phyloP scores from a whole-genome alignment of 2,329 filamentous ascomycete species.

The Fusarium circinatum region DNA sequence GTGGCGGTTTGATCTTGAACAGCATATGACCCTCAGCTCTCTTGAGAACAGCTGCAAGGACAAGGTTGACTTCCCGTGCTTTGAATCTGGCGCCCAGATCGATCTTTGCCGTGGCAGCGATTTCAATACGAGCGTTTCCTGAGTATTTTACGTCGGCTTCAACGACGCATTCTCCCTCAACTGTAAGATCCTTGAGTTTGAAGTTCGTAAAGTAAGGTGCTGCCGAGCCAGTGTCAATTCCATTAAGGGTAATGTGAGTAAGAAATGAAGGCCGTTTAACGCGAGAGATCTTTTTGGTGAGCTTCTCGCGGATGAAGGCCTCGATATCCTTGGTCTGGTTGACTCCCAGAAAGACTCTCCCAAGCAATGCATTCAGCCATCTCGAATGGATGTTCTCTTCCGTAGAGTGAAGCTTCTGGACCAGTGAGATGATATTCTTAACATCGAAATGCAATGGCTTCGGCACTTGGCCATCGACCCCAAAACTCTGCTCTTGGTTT shows the following conservation, averaged over 20 bases:
- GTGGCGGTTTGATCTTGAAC: conserved; percentile 90
- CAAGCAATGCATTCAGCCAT: conserved; percentile 93
- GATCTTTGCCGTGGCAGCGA: conserved; percentile 91
- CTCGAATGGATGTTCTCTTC: conserved; percentile 90
- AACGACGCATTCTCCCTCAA: conserved; percentile 88
- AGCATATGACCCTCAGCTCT: conserved; percentile 86
- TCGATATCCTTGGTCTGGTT: conserved; percentile 88
- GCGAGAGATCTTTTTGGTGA: conserved; percentile 94
- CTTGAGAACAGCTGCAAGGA: conserved; percentile 86
- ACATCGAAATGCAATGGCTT: conserved; percentile 81
- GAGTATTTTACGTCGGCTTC: conserved; percentile 90
- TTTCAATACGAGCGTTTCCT: conserved; percentile 88
- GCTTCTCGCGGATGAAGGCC: conserved; percentile 81
- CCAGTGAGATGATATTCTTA: conserved; percentile 86
- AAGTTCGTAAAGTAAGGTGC: conserved; percentile 91
- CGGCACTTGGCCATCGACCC: conserved; percentile 66
- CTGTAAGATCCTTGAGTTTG: conserved; percentile 85
- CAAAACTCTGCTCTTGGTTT: conserved; percentile 78
- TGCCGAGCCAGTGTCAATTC: conserved; percentile 86
- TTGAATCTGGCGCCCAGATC: conserved; percentile 92
- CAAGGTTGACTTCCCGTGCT: conserved; percentile 85
- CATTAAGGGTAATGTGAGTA: conserved; percentile 82
- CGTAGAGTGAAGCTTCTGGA: conserved; percentile 89
- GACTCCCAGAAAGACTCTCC: conserved; percentile 85
- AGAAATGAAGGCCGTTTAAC: conserved; percentile 94